Base-by-base conservation (phyloP, 2,329 filamentous ascomycete genomes). In the Fonsecaea monophora region DNA sequence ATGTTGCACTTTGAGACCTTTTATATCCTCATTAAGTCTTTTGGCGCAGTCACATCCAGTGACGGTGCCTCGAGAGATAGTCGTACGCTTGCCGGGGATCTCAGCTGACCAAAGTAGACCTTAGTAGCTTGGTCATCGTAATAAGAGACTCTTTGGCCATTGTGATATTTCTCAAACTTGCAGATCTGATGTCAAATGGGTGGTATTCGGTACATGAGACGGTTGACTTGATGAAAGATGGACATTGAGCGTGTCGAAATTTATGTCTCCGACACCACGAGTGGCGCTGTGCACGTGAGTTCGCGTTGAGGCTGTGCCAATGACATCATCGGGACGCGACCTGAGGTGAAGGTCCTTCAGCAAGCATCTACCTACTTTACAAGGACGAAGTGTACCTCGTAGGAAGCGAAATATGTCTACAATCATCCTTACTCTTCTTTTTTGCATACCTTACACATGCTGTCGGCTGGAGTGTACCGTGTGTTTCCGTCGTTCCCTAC, bases 101-200 rank as follows among this genome's bases (percentile, higher is more conserved):
- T 64, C 34, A 58, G 25, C 35, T n/a, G 30, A 40, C 48, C 25
- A 58, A 55, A 18, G 25, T 37, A 61, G 42, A 65, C 60, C 68
- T 68, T 9, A 72, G 69, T 40, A 70, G 67, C 64, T 72, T 72
- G 50, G 70, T 72, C 70, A 72, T 72, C 0, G 64, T 61, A 45
- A 72, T 64, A 13, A 72, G 65, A n/a, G 61, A 65, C 62, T 70
- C 70, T 54, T 72, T 72, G 59, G 69, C 62, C 70, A 72, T 72
- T 54, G 38, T 67, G 57, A 4, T 32, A 38, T 61, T 63, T 55
- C 59, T 56, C 21, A 37, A 13, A 10, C 3, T 32, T 30, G 34
- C 6, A 35, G 3, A 37, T 37, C n/a, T 13, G 18, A 12, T 35
- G 2, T 18, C 4, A 21, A 37, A 12, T 18, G 30, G n/a, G 34